A percentile compares a stretch with the other conserved stretches of the same genome.
These are phyloP conservation scores for Mycena sanguinolenta DNA, from an alignment of 768 basidiomycete genomes.

Conservation along the genomic window DNA sequence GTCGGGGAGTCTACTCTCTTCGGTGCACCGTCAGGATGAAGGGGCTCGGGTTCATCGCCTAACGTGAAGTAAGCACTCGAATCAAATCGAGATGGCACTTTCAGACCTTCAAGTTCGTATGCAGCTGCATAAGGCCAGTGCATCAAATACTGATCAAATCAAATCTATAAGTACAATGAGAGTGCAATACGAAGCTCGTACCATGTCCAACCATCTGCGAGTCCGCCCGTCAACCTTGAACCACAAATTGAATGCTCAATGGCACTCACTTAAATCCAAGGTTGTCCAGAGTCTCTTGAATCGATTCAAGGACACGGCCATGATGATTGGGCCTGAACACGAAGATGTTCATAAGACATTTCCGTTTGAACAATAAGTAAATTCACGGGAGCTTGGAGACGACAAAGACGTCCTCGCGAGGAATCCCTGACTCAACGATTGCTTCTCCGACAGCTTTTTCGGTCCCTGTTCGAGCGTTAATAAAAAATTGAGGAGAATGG, in stretches of 20 bases:
- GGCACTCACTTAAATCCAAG: slow-evolving; percentile 49
- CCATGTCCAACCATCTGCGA: slow-evolving; percentile 36
- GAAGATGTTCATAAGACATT: background rate
- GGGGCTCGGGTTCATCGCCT: slow-evolving; percentile 27
- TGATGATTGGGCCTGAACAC: slow-evolving; percentile 39
- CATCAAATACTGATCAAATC: slow-evolving; percentile 47
- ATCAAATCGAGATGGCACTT: background rate
- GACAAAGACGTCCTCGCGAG: slow-evolving; percentile 54
- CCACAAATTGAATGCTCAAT: background rate
- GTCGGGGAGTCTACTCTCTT: slow-evolving; percentile 37
- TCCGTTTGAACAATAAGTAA: background rate
- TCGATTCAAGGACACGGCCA: slow-evolving; percentile 42
- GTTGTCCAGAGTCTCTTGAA: slow-evolving; percentile 48
- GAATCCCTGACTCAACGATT: slow-evolving; percentile 50
- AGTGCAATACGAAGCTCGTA: background rate
- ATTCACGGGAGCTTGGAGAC: slow-evolving; percentile 57
- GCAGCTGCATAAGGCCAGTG: slow-evolving; percentile 51
- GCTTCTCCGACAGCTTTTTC: slow-evolving; percentile 55
- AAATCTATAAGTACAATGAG: background rate
- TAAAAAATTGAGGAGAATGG: background rate
- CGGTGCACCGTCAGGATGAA: slow-evolving; percentile 37
- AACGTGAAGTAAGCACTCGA: background rate
- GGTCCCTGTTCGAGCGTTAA: slow-evolving; percentile 35
- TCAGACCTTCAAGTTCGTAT: slow-evolving; percentile 36
- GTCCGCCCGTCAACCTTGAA: background rate